phyloP scores from a whole-genome alignment of 2,329 filamentous ascomycete genomes.

The Hypoxylon sp. region DNA sequence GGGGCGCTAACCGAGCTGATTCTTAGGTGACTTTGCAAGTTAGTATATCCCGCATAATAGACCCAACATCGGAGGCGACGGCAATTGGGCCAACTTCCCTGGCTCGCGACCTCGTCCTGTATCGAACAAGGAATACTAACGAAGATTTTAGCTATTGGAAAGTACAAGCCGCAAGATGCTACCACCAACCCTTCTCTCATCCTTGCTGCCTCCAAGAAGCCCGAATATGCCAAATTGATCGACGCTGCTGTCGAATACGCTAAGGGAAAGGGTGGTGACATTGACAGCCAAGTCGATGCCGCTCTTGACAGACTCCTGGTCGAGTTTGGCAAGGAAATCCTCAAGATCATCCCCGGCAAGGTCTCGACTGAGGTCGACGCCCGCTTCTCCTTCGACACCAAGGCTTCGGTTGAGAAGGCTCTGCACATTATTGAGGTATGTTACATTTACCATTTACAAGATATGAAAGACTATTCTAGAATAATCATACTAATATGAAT shows the following conservation, averaged over 20 bases:
- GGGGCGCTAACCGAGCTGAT: conserved; percentile 53
- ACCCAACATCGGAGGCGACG: conserved; percentile 9
- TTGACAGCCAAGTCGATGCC: conserved; percentile 88
- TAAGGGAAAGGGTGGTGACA: conserved; percentile 78
- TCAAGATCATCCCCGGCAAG: conserved; percentile 96
- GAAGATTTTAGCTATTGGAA: conserved; percentile 82
- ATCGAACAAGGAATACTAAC: conserved; percentile 35
- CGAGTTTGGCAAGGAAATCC: conserved; percentile 97
- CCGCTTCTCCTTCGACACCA: conserved; percentile 92
- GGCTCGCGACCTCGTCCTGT: background rate
- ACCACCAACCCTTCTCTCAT: conserved; percentile 99
- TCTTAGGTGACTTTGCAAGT: conserved; percentile 82
- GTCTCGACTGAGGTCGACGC: conserved; percentile 99
- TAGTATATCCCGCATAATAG: conserved; percentile 60
- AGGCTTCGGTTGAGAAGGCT: conserved; percentile 94
- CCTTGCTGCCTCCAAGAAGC: conserved; percentile 97
- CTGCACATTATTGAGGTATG: conserved; percentile 95
- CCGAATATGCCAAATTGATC: conserved; percentile 94
- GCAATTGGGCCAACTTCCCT: conserved; percentile 8
- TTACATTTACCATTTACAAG: conserved; percentile 31
- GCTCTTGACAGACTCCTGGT: conserved; percentile 95
- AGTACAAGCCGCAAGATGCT: conserved; percentile 99
- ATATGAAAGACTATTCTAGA: background rate
- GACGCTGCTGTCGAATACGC: conserved; percentile 87
- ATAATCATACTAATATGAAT: conserved; percentile 27